phyloP scores from a whole-genome alignment of 192 early-diverging fungal species.

The Coemansia guatemalensis region DNA sequence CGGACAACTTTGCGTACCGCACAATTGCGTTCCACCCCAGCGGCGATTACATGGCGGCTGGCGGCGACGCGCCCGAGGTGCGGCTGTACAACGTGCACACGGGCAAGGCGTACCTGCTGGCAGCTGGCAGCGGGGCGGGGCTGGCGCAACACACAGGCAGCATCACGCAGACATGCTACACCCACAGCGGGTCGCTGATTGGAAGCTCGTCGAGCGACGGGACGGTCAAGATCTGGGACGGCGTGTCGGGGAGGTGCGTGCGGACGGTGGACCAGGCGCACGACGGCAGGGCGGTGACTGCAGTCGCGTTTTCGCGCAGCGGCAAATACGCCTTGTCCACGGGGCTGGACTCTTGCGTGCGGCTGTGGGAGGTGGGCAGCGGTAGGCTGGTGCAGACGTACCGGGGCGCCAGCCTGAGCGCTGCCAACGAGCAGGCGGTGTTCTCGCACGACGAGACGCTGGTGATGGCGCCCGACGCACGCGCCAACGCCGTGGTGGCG shows the following conservation, averaged over 20 bases:
- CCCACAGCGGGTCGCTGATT: constrained; percentile 68
- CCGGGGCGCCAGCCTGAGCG: constrained; percentile 59
- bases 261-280: constrained; percentile 79
- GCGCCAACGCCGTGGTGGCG: constrained; percentile 58
- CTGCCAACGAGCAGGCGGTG: constrained; percentile 39
- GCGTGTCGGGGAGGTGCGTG: constrained; percentile 70
- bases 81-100: constrained; percentile 87
- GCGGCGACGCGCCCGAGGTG: constrained; percentile 75
- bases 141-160: constrained; percentile 33
- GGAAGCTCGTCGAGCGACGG: constrained; percentile 83
- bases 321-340: constrained; percentile 74
- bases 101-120: constrained; percentile 71
- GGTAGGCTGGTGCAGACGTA: constrained; percentile 73
- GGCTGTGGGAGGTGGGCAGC: constrained; percentile 81
- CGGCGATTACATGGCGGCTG: constrained; percentile 82
- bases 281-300: constrained; percentile 68
- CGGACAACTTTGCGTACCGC: constrained; percentile 75
- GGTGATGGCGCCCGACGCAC: constrained; percentile 70
- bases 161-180: constrained; percentile 69
- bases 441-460: constrained; percentile 72
- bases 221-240: constrained; percentile 84
- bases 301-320: constrained; percentile 73
- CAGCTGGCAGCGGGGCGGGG: constrained; percentile 48
- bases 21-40: constrained; percentile 92
- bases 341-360: constrained; percentile 71